Evolutionary conservation across 495 filamentous ascomycete genomes (phyloP), one percentile per base, ranked within the genome.

Genomic region (Podospora anserina): DNA sequence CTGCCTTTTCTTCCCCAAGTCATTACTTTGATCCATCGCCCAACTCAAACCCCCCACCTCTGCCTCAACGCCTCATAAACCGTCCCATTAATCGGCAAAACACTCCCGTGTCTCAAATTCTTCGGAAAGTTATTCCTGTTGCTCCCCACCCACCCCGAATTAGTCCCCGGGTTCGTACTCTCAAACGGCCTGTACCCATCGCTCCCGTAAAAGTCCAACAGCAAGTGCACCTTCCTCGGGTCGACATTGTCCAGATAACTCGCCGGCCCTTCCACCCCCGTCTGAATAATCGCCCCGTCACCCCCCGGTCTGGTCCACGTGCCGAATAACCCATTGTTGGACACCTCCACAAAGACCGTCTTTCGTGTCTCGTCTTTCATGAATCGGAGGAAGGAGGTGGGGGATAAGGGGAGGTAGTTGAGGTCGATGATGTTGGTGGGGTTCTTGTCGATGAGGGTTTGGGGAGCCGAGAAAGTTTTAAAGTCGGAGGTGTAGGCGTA

Each of bases 301-400:
- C 83, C 82, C 1, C 80, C 84, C 1, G 81, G 78, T 0, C 84
- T 71, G 0, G 81, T 83, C 83, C 84, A 85, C n/a, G 74, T 81
- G 0, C 84, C 83, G 66, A 85, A 85, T 1, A 86, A 74, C 2
- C 84, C 84, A 0, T 70, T 80, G 0, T 78, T 72, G 6, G 79
- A 81, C 20, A 78, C 77, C 65, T 86, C 82, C 58, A 77, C 74
- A 69, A 84, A 86, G 30, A 85, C 84, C 4, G 78, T 83, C 66
- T 83, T 85, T 6, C 74, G 75, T 2, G 81, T 76, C 67, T 86
- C 84, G 74, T 86, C 82, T 65, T 85, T 86, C 78, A 85, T 81
- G 69, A 85, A 86, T 16, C 83, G 77, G 26, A 83, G 69, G 59
- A 82, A 85, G 63, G 69, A 76, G 6, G 63, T 74, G 39, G 73